Conservation (phyloP, 495 filamentous ascomycete species). For the Lasiosphaeriaceae sp. region DNA sequence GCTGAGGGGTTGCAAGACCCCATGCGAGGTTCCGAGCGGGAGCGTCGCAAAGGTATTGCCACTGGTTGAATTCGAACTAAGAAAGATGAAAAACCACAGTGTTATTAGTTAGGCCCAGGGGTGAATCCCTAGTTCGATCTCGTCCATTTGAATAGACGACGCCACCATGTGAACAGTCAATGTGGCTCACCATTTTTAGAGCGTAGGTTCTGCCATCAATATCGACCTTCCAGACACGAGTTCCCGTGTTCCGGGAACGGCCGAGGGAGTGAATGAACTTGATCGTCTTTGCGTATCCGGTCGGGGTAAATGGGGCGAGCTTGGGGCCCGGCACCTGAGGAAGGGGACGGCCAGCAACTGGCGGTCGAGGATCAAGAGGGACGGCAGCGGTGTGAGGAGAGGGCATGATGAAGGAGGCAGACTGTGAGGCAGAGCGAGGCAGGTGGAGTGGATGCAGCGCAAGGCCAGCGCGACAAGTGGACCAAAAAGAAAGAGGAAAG, state of each 20-base stretch:
- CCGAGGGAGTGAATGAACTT: too few relatives aligned
- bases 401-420: background rate
- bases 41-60: background rate
- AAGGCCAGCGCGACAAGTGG: too few relatives aligned
- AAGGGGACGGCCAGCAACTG: background rate
- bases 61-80: background rate
- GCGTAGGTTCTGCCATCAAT: conserved; percentile 8
- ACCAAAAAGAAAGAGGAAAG: too few relatives aligned
- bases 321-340: conserved; percentile 9
- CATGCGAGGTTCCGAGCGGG: background rate
- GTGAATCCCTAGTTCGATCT: too few relatives aligned
- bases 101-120: too few relatives aligned
- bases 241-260: too few relatives aligned
- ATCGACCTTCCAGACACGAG: conserved; percentile 13
- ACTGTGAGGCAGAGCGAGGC: too few relatives aligned
- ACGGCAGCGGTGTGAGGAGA: too few relatives aligned
- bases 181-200: conserved; percentile 3
- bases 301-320: conserved; percentile 9
- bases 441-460: too few relatives aligned
- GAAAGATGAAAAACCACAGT: too few relatives aligned
- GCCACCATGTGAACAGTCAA: too few relatives aligned
- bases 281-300: conserved; percentile 1
- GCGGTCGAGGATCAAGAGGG: background rate
- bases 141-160: too few relatives aligned
- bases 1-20: conserved; percentile 1